A percentile compares a stretch with the other conserved stretches of the same genome.
These are phyloP conservation scores for Cryptosporidium xiaoi DNA, from an alignment of 169 alveolate genomes.

Conservation along the genomic window DNA sequence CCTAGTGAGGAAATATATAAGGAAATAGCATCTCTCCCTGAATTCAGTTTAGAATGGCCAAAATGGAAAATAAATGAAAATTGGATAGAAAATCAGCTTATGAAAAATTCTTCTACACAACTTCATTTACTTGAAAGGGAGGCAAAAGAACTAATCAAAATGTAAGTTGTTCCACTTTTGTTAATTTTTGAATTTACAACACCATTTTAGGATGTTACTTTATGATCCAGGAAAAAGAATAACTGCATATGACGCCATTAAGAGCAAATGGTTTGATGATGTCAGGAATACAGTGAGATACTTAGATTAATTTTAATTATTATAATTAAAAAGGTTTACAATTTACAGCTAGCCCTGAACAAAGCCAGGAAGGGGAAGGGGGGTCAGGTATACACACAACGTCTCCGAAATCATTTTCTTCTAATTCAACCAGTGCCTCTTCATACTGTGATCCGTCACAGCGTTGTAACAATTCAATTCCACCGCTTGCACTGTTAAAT, in stretches of 20 bases:
- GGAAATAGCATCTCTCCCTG: conserved; percentile 48
- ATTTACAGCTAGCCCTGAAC: conserved; percentile 59
- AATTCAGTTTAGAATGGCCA: conserved; percentile 62
- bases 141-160: conserved; percentile 49
- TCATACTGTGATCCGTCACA: conserved; percentile 62
- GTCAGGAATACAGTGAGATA: conserved; percentile 4
- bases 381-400: conserved; percentile 71
- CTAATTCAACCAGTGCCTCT: conserved; percentile 65
- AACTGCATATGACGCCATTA: conserved; percentile 51
- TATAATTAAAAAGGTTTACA: conserved; percentile 47
- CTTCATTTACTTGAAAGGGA: conserved; percentile 15
- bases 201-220: conserved; percentile 53
- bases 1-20: conserved; percentile 81
- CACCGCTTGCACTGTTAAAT: conserved; percentile 69
- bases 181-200: neutral
- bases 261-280: conserved; percentile 67
- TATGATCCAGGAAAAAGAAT: conserved; percentile 72
- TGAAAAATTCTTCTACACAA: conserved; percentile 17
- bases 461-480: conserved; percentile 60
- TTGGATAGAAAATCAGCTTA: conserved; percentile 64
- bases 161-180: conserved; percentile 41
- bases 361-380: conserved; percentile 60
- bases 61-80: conserved; percentile 57
- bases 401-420: conserved; percentile 41
- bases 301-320: conserved; percentile 1